Percentiles rank a stretch among this genome's conserved stretches.
Evolutionary conservation across 2,329 filamentous ascomycete genomes (phyloP).

Genomic region (Grosmannia huntii): DNA sequence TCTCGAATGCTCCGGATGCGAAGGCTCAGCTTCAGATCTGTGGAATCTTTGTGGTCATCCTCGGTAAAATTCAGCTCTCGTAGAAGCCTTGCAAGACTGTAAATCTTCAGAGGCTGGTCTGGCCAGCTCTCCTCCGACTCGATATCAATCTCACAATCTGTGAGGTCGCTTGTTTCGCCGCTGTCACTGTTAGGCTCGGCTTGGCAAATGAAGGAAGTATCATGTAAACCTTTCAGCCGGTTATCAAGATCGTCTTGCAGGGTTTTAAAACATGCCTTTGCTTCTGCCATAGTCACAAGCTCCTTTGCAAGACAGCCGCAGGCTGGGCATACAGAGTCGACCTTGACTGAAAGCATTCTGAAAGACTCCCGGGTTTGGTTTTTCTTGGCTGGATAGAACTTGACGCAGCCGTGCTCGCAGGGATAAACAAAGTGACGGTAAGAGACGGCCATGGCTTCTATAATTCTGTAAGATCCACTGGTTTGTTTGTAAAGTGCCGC

Average conservation of each 20-base stretch:
- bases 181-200: neutral
- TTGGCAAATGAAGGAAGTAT: neutral
- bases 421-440: conserved; percentile 6
- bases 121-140: conserved; percentile 2
- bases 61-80: neutral
- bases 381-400: neutral
- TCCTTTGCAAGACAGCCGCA: neutral
- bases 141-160: neutral
- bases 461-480: neutral
- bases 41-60: neutral
- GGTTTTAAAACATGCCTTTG: neutral
- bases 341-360: neutral
- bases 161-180: neutral
- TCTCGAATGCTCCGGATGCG: conserved; percentile 4
- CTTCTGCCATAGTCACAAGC: neutral
- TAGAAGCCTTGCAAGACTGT: neutral
- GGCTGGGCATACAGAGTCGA: neutral
- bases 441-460: neutral
- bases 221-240: neutral
- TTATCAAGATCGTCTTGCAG: neutral
- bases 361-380: neutral
- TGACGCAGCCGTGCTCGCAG: conserved; percentile 3
- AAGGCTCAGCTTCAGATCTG: conserved; percentile 4
- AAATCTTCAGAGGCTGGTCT: neutral
- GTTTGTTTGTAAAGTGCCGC: neutral